Percentiles rank a stretch among this genome's conserved stretches.
phyloP scores from a whole-genome alignment of 805 yeast genomes.

The Ogataea haglerorum region DNA sequence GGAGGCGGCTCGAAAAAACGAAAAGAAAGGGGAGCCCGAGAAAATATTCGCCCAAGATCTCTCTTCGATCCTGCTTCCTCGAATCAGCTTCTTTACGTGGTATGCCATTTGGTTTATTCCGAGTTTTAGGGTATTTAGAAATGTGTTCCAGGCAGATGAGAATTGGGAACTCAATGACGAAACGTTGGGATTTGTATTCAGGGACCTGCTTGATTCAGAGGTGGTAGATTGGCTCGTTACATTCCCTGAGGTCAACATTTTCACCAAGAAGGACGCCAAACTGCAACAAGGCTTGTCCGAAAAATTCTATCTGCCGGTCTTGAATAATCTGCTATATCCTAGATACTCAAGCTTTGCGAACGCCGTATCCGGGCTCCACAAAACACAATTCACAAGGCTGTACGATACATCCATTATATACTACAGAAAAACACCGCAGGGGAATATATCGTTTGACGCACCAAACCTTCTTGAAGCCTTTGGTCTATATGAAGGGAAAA shows the following conservation, averaged over 20 bases:
- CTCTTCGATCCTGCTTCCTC: conserved; percentile 36
- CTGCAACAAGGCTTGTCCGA: conserved; percentile 55
- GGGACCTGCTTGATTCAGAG: conserved; percentile 34
- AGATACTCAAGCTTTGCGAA: conserved; percentile 60
- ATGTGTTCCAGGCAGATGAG: conserved; percentile 58
- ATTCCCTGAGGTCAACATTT: conserved; percentile 84
- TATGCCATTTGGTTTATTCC: conserved; percentile 63
- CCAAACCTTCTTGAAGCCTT: conserved; percentile 39
- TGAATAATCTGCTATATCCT: conserved; percentile 70
- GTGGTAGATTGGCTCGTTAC: conserved; percentile 56
- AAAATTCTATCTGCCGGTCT: conserved; percentile 56
- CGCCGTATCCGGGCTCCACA: conserved; percentile 41
- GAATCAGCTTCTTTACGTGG: conserved; percentile 68
- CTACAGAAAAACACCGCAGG: conserved; percentile 18
- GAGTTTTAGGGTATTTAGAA: conserved; percentile 41
- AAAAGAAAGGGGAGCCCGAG: conserved; percentile 7
- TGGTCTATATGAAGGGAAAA: conserved; percentile 30
- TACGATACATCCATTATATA: conserved; percentile 58
- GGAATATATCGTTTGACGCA: conserved; percentile 25
- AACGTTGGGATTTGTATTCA: conserved; percentile 33
- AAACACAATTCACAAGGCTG: conserved; percentile 40
- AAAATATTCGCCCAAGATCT: conserved; percentile 26
- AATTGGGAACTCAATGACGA: conserved; percentile 57
- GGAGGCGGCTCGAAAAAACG: conserved; percentile 1
- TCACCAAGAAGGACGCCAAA: conserved; percentile 44